Evolutionary conservation across 192 early-diverging fungal genomes (phyloP).

Genomic region (Nowakowskiella sp.): DNA sequence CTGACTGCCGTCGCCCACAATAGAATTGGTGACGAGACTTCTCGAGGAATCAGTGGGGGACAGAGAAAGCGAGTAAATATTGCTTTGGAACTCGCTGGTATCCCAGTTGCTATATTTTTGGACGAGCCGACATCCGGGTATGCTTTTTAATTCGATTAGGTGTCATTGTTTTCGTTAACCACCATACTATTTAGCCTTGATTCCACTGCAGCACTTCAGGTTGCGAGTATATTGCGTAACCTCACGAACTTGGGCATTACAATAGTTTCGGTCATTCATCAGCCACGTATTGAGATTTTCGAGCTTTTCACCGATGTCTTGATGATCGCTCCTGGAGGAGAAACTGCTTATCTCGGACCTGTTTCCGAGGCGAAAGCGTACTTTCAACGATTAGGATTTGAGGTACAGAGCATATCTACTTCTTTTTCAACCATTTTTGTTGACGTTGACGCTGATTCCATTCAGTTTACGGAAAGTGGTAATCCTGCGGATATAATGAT

Average conservation of each 20-base stretch:
- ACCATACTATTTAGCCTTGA: slow-evolving; percentile 27
- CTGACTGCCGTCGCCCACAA: slow-evolving; percentile 18
- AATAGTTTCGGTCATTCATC: slow-evolving; percentile 68
- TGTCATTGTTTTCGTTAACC: neutral
- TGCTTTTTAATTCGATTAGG: too few species aligned
- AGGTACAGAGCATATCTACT: neutral
- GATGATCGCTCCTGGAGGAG: slow-evolving; percentile 70
- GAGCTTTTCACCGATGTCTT: slow-evolving; percentile 37
- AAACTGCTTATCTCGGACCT: slow-evolving; percentile 51
- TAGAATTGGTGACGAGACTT: slow-evolving; percentile 60
- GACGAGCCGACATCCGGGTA: slow-evolving; percentile 90
- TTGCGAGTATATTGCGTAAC: slow-evolving; percentile 64
- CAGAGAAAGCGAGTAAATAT: slow-evolving; percentile 79
- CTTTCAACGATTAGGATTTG: slow-evolving; percentile 30
- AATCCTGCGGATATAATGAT: slow-evolving; percentile 41
- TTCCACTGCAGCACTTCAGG: slow-evolving; percentile 56
- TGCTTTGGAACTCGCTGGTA: slow-evolving; percentile 70
- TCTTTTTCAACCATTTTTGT: neutral
- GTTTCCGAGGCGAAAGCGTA: slow-evolving; percentile 11
- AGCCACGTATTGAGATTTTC: slow-evolving; percentile 39
- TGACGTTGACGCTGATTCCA: too few species aligned
- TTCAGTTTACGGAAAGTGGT: slow-evolving; percentile 17
- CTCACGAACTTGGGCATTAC: slow-evolving; percentile 58
- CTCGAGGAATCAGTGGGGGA: slow-evolving; percentile 77
- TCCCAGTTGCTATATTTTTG: slow-evolving; percentile 75